These are phyloP conservation scores for Ceriops decandra DNA, from an alignment of 345 rosid genomes.

Conservation along the genomic window DNA sequence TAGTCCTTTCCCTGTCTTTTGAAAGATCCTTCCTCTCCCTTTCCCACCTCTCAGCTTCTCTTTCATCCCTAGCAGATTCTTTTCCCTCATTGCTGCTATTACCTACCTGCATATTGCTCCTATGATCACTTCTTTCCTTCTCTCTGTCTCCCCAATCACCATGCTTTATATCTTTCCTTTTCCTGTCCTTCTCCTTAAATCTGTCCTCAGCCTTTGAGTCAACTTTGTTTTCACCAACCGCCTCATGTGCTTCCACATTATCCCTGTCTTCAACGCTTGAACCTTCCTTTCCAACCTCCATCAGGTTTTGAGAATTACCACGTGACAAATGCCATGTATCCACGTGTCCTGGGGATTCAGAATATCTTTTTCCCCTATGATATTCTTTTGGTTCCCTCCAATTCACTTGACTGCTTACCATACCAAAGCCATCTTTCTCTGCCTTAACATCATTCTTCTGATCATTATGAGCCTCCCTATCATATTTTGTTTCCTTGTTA, in stretches of 20 bases:
- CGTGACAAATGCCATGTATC: conserved; percentile 69
- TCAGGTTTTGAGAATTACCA: conserved; percentile 46
- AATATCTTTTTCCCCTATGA: conserved; percentile 67
- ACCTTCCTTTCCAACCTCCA: conserved; percentile 61
- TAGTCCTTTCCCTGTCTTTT: conserved; percentile 67
- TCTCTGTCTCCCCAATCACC: conserved; percentile 92
- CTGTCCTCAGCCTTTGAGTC: conserved; percentile 81
- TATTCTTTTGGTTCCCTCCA: conserved; percentile 92
- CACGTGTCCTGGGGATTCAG: conserved; percentile 54
- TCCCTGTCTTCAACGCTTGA: conserved; percentile 50
- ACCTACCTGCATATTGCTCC: conserved; percentile 51
- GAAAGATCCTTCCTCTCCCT: conserved; percentile 70
- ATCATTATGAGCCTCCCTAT: conserved; percentile 51
- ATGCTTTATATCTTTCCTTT: conserved; percentile 74
- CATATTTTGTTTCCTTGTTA: conserved; percentile 57
- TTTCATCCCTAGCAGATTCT: conserved; percentile 70
- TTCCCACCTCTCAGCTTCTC: conserved; percentile 85
- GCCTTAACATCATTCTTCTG: conserved; percentile 53
- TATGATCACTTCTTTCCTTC: conserved; percentile 80
- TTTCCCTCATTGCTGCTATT: conserved; percentile 53
- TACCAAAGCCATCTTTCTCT: conserved; percentile 60
- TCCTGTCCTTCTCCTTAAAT: conserved; percentile 86
- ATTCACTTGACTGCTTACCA: conserved; percentile 42
- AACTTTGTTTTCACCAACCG: conserved; percentile 83
- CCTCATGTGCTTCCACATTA: conserved; percentile 56